Evolutionary conservation across 1,284 basidiomycete genomes (phyloP), one percentile per base, ranked within the genome.

Genomic region (Hemileia vastatrix): DNA sequence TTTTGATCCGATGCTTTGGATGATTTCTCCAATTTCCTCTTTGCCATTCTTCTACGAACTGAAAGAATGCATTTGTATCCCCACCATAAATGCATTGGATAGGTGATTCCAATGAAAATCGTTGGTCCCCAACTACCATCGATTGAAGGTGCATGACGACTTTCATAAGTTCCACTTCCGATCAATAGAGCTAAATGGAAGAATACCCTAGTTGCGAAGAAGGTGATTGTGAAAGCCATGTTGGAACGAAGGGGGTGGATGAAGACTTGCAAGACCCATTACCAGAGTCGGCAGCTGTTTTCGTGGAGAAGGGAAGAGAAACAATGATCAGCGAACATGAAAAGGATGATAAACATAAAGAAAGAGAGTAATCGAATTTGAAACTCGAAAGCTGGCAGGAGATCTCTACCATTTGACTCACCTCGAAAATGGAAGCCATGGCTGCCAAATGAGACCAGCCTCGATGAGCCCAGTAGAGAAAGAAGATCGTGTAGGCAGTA

Each of bases 31-130:
- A 68, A 63, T 54, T 64, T 67, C 31, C 70, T 67, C 67, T 72
- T 75, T 57, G 61, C 50, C 70, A 72, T 71, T n/a, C 73, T 65
- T 6, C 71, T 66, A 13, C 67, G 67, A 8, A 74, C 65, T 31
- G 69, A 69, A 54, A 68, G 67, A 40, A 74, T 66, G 55, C 70
- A 70, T 65, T 75, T 75, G 69, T 71, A 73, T 3, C 71, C 71
- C 73, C 73, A 75, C 61, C 70, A 71, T 3, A 72, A 54, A 54
- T 75, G 73, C 73, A 75, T 75, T 1, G 73, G 73, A 27, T 71
- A 70, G n/a, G 72, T 70, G 6, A 63, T 64, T 1, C 66, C 40
- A 2, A 68, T 52, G 55, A 66, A 69, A 54, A 70, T 62, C 52
- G 67, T 43, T 9, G 71, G 71, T 5, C 68, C 67, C 67, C 65